Evolutionary conservation across 108 stramenopile species (phyloP), one percentile per base, ranked within the genome.

Genomic region (Cyclotella sp.): DNA sequence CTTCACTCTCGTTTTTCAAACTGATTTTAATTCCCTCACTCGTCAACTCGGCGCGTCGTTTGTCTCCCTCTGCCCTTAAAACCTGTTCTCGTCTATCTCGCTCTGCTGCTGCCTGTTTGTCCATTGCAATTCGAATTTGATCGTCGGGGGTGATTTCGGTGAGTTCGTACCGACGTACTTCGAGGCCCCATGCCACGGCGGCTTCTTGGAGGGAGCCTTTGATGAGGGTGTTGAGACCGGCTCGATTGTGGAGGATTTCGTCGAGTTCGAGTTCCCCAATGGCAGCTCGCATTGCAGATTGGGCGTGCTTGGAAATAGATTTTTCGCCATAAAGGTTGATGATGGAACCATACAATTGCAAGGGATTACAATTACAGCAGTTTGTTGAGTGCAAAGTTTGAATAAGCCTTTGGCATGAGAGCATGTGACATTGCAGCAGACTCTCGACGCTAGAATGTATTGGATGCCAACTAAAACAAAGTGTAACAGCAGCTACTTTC

Each of bases 191-290:
- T 13, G 97, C 95, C 19, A 85, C 85, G n/a, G 96, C 92, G 3
- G 98, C 96, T 69, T 96, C 97, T 79, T 99, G 98, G 61, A 99
- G 74, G 24, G 89, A 79, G 54, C 86, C 92, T 76, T 92, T 91
- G 82, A 99, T 96, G 70, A 95, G 77, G 21, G 89, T 77, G 85
- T 99, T 99, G 57, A 99, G 77, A 19, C 90, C 74, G 13, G 94
- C 90, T 41, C 98, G 90, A 24, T 93, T 94, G 78, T 97, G 98
- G 58, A 99, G 91, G 67, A 99, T 99, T 84, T 99, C 97, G 79
- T 99, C 98, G 26, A 99, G 85, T 87, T 99, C 98, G 87, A 99
- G 90, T 90, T 99, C 98, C 64, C 98, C 98, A 74, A 99, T 96
- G 47, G 98, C 97, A 11, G 97, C 93, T 59, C 98, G 73, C 98